Evolutionary conservation across 2,329 filamentous ascomycete species (phyloP).

Genomic region (Malbranchea zuffiana): DNA sequence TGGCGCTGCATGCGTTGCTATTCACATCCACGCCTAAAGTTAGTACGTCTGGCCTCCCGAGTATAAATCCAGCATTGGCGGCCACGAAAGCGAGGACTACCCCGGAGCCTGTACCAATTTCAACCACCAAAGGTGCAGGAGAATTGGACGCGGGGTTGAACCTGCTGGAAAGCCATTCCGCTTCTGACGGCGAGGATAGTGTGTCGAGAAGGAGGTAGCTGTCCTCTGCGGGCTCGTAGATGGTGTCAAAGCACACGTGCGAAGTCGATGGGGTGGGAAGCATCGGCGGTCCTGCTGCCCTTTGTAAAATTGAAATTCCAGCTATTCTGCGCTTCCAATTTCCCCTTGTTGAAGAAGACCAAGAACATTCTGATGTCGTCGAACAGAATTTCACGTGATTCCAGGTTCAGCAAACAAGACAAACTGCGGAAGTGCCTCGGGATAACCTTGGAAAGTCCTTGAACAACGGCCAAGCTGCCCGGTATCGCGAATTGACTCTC

Average conservation of each 20-base stretch:
- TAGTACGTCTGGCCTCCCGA: slow-evolving; percentile 60
- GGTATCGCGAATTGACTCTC: too few species aligned
- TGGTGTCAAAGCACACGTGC: slow-evolving; percentile 75
- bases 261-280: slow-evolving; percentile 87
- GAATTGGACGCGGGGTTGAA: slow-evolving; percentile 39
- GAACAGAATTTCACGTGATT: too few species aligned
- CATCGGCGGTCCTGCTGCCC: slow-evolving; percentile 51
- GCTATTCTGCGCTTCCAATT: background rate
- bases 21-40: slow-evolving; percentile 78
- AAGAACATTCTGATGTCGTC: too few species aligned
- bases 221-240: slow-evolving; percentile 95
- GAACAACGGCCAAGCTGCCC: too few species aligned
- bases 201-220: slow-evolving; percentile 91
- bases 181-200: slow-evolving; percentile 61
- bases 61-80: slow-evolving; percentile 60
- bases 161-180: slow-evolving; percentile 52
- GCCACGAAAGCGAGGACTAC: slow-evolving; percentile 83
- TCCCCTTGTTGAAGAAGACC: too few species aligned
- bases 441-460: too few species aligned
- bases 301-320: background rate
- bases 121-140: slow-evolving; percentile 56
- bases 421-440: too few species aligned
- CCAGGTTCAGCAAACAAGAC: too few species aligned
- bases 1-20: slow-evolving; percentile 66
- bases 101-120: slow-evolving; percentile 84